Base-by-base conservation (phyloP, 75 land plant genomes). In the Isoetes taiwanensis region DNA sequence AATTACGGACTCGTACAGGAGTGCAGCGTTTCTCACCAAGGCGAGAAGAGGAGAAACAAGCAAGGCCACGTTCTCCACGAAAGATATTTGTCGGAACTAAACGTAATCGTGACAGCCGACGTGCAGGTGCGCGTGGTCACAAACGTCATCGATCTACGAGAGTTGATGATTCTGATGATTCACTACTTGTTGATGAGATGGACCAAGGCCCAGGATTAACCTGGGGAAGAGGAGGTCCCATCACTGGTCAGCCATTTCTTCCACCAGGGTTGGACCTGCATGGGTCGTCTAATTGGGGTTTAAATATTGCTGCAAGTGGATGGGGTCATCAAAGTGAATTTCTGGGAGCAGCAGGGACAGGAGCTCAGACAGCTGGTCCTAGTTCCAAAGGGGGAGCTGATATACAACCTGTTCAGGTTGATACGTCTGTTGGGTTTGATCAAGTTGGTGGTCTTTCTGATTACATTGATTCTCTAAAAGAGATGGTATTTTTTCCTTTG, bases 381-480 rank as follows among this genome's bases (percentile, higher is more conserved):
- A 87, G 94, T 56, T 80, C 85, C 16, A 91, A 91, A 68, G 97
- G 97, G 6, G 97, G 97, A 41, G 97, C 97, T 11, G 97, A 91
- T 48, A 91, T 91, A 61, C 97, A 91, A 66, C 97, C 97, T 1
- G 46, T 91, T 52, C 95, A 91, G 67, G 81, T 91, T 54, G 97
- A 91, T 76, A 83, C 79, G 24, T 76, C 79, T 65, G 83, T 91
- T 25, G 79, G 79, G 28, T 91, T 91, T 72, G 83, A 84, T 37
- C 96, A 91, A 39, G 84, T 91, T 34, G 97, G 97, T 20, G 97
- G 97, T 0, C 76, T 91, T 33, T 78, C 97, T 5, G 80, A 81
- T 34, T 86, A 91, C 62, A 84, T 91, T 50, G 96, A 91, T 68
- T 81, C 87, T 27, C 66, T 91, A 62, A 91, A 91, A 63, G 97